Conservation (phyloP, 2,329 filamentous ascomycete species). For the Sporothrix brasiliensis region DNA sequence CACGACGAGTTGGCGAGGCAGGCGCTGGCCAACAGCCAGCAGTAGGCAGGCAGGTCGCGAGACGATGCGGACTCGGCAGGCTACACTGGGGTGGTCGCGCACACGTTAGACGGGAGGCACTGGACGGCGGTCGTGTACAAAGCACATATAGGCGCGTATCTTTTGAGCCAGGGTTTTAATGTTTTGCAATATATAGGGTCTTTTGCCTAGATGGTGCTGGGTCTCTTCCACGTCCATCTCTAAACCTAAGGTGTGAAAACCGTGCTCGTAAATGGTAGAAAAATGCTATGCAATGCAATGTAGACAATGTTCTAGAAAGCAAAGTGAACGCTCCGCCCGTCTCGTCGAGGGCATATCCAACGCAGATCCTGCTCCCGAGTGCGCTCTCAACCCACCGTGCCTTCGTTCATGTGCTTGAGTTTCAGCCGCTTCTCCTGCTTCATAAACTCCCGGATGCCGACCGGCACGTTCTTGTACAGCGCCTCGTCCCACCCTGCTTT, state of each 20-base stretch:
- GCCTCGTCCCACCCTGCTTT: conserved; percentile 60
- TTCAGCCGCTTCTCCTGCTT: conserved; percentile 90
- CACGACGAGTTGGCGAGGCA: conserved; percentile 72
- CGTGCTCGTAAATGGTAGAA: neutral
- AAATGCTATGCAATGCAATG: neutral
- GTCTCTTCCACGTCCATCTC: neutral
- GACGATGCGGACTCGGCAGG: neutral
- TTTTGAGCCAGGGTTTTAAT: neutral
- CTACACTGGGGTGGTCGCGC: too few species aligned
- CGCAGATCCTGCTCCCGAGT: neutral
- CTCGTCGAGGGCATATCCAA: neutral
- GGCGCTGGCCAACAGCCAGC: conserved; percentile 38
- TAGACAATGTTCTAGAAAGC: neutral
- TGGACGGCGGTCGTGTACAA: too few species aligned
- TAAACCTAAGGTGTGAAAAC: neutral
- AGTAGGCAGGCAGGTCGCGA: neutral
- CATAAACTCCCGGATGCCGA: conserved; percentile 97
- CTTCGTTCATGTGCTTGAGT: conserved; percentile 66
- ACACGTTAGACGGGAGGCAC: too few species aligned
- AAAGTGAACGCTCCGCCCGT: neutral
- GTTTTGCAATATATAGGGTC: too few species aligned
- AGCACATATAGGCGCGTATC: neutral
- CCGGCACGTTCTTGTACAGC: conserved; percentile 77
- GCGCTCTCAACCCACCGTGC: conserved; percentile 49
- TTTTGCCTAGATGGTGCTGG: neutral